Evolutionary conservation across 192 early-diverging fungal species (phyloP).

Genomic region (Entophlyctis luteolus): DNA sequence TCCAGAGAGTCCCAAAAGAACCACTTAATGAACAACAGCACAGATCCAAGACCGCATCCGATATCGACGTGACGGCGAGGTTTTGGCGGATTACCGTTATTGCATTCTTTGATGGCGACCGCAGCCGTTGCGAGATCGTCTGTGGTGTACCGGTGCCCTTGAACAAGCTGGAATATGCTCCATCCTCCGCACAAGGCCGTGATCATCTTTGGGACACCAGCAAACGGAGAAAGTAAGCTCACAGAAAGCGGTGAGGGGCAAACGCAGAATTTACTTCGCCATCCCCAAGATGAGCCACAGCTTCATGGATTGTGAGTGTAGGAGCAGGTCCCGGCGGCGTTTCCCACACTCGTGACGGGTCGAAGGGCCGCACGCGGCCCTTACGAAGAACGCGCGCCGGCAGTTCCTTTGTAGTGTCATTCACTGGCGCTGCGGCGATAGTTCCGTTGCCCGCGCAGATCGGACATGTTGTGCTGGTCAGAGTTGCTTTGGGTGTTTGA

Average conservation of each 20-base stretch:
- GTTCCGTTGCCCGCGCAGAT: background rate
- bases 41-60: conserved; percentile 39
- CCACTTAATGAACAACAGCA: conserved; percentile 33
- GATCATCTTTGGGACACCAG: conserved; percentile 22
- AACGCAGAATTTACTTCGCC: conserved; percentile 1
- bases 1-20: conserved; percentile 19
- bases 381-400: background rate
- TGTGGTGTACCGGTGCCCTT: conserved; percentile 40
- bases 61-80: conserved; percentile 30
- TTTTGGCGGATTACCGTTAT: background rate
- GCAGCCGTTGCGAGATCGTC: conserved; percentile 36
- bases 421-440: background rate
- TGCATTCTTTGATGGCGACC: conserved; percentile 24
- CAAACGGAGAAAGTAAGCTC: background rate
- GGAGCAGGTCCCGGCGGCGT: background rate
- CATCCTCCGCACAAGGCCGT: conserved; percentile 33
- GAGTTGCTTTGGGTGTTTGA: background rate
- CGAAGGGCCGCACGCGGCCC: conserved; percentile 9
- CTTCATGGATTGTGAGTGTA: background rate
- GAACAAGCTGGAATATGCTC: conserved; percentile 36
- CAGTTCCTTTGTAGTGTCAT: conserved; percentile 1
- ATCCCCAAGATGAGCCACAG: background rate
- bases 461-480: background rate
- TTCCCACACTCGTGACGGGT: background rate
- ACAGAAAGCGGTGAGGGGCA: background rate